Percentiles rank a stretch among this genome's conserved stretches.
Conservation (phyloP, 345 rosid genomes). For the Gossypium bickii region DNA sequence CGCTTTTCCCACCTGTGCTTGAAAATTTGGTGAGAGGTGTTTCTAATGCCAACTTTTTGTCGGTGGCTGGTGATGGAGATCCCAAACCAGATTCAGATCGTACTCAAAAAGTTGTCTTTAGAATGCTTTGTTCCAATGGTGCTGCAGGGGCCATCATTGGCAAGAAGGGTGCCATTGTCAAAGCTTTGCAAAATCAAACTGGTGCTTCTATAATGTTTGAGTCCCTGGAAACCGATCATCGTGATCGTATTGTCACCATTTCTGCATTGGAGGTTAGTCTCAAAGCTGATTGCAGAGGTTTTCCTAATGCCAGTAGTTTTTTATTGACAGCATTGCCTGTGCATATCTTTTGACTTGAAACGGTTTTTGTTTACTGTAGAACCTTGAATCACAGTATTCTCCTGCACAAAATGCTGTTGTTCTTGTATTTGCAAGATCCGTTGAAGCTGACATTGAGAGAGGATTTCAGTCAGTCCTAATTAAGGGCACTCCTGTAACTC, state of each 20-base stretch:
- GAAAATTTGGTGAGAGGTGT: slow-evolving; percentile 17
- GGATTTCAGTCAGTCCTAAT: slow-evolving; percentile 25
- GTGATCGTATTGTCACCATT: slow-evolving; percentile 54
- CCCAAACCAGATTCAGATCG: slow-evolving; percentile 14
- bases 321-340: not conserved
- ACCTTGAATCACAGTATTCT: slow-evolving; percentile 43
- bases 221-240: slow-evolving; percentile 23
- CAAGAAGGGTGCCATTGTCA: slow-evolving; percentile 45
- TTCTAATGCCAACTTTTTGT: slow-evolving; percentile 17
- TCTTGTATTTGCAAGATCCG: slow-evolving; percentile 54
- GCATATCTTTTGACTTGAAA: slow-evolving; percentile 4
- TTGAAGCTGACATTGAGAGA: slow-evolving; percentile 45
- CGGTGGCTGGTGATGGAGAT: slow-evolving; percentile 23
- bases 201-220: slow-evolving; percentile 56
- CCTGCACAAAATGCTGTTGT: slow-evolving; percentile 55
- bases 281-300: not conserved
- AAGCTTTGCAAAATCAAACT: slow-evolving; percentile 50
- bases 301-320: slow-evolving; percentile 4
- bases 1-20: slow-evolving; percentile 27
- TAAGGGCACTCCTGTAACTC: slow-evolving; percentile 36
- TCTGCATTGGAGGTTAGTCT: slow-evolving; percentile 54
- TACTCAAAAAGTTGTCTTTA: slow-evolving; percentile 37
- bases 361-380: slow-evolving; percentile 28
- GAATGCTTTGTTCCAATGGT: slow-evolving; percentile 42
- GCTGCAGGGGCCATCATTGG: slow-evolving; percentile 72